Conservation (phyloP, 2,329 filamentous ascomycete genomes). For the Emergomyces africanus region DNA sequence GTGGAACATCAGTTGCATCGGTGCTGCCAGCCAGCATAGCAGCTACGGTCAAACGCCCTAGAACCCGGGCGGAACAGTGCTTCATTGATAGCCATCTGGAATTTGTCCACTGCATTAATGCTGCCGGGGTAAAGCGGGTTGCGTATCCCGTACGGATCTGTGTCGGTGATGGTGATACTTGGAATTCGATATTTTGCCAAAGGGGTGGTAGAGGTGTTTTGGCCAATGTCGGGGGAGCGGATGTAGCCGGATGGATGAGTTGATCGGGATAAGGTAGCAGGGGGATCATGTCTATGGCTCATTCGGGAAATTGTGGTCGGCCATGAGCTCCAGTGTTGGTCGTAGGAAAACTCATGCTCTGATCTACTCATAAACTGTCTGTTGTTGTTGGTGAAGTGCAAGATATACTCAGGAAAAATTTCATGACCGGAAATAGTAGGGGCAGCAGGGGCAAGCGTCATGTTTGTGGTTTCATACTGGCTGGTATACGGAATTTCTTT, state of each 20-base stretch:
- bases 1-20: neutral
- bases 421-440: neutral
- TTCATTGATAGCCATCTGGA: slow-evolving; percentile 3
- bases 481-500: neutral
- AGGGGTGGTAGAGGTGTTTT: neutral
- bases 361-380: neutral
- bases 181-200: slow-evolving; percentile 7
- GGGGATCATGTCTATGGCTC: slow-evolving; percentile 2
- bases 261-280: neutral
- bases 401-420: neutral
- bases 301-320: neutral
- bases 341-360: neutral
- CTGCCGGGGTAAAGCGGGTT: slow-evolving; percentile 5
- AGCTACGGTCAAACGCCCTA: slow-evolving; percentile 3
- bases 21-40: neutral
- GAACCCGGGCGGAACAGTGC: slow-evolving; percentile 6
- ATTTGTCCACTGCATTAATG: slow-evolving; percentile 3
- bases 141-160: slow-evolving; percentile 5
- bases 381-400: neutral
- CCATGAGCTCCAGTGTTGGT: neutral
- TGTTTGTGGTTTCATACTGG: neutral
- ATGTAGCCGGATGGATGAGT: neutral
- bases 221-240: slow-evolving; percentile 15
- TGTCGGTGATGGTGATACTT: slow-evolving; percentile 9
- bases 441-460: neutral